Evolutionary conservation across 1,139 yeast genomes (phyloP), one percentile per base, ranked within the genome.

Genomic region (Kodamaea suecica): DNA sequence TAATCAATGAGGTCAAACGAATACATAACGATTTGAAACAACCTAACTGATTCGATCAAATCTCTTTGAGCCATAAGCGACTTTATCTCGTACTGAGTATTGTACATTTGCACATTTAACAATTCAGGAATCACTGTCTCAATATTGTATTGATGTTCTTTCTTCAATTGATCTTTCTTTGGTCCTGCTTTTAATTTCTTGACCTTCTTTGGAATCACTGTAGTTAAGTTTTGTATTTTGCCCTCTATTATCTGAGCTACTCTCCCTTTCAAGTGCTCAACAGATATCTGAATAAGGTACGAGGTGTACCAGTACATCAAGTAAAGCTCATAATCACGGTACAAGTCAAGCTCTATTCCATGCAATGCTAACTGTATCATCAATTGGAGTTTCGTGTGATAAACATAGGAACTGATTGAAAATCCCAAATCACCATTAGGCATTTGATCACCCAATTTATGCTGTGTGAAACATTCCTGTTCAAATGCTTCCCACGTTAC

Each of bases 311-410:
- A 83, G 56, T 78, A 82, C 61, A 85, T 75, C 33, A 76, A 61
- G 38, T 74, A 73, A 42, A 72, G 64, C 55, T 92, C 97, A 71
- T 84, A 83, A 2, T 73, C 67, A 46, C 80, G 78, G 55, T 84
- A 86, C 12, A 88, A 58, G 21, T 85, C 87, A 29, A 86, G 67
- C 48, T 84, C 92, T 48, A 88, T 76, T 1, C 96, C 95, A 39
- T 78, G 72, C 21, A 87, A 59, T 2, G 78, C 71, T n/a, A 81
- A 77, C 51, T 84, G 83, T 14, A 77, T 52, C 95, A 88, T 88
- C 29, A 76, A 61, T 29, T 70, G 69, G 28, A 88, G 57, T 53
- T 92, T 92, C 41, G 73, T 68, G 45, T 65, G 68, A 54, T 76
- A 84, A 1, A 83, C 66, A 76, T 80, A 88, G 1, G 87, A 76